These are phyloP conservation scores for Lodderomyces metapsilosis DNA, from an alignment of 1,139 yeast genomes.

Conservation along the genomic window DNA sequence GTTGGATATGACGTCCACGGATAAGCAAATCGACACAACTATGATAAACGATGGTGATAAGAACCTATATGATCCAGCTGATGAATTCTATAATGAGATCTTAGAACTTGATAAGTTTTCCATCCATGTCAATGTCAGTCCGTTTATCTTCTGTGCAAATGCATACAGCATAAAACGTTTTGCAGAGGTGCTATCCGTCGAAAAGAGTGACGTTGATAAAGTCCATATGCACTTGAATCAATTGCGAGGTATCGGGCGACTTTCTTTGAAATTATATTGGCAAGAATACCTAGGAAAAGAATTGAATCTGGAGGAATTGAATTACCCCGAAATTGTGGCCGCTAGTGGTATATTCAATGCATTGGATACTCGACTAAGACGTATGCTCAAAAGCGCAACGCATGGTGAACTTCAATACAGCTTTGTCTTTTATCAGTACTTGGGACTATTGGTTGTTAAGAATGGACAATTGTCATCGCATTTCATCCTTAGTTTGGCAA, in stretches of 20 bases:
- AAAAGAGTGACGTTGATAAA: not conserved
- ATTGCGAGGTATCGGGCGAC: slow-evolving; percentile 6
- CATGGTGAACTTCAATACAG: not conserved
- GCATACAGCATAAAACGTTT: slow-evolving; percentile 1
- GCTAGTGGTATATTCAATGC: slow-evolving; percentile 5
- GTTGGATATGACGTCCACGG: not conserved
- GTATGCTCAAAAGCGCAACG: not conserved
- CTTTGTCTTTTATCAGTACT: slow-evolving; percentile 8
- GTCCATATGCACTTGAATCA: not conserved
- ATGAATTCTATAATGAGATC: slow-evolving; percentile 6
- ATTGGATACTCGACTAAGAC: not conserved
- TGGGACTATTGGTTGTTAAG: slow-evolving; percentile 6
- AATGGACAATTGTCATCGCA: slow-evolving; percentile 8
- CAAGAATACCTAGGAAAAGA: not conserved
- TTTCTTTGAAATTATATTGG: slow-evolving; percentile 4
- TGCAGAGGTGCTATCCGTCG: not conserved
- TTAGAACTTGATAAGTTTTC: slow-evolving; percentile 11
- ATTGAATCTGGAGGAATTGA: not conserved
- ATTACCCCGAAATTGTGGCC: not conserved
- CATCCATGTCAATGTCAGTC: slow-evolving; percentile 7
- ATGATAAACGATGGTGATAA: not conserved
- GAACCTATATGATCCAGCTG: not conserved
- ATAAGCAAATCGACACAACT: not conserved
- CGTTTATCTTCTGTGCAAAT: slow-evolving; percentile 10
- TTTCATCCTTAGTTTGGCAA: slow-evolving; percentile 4